phyloP scores from a whole-genome alignment of 2,329 filamentous ascomycete genomes.

The Talaromyces rugulosus region DNA sequence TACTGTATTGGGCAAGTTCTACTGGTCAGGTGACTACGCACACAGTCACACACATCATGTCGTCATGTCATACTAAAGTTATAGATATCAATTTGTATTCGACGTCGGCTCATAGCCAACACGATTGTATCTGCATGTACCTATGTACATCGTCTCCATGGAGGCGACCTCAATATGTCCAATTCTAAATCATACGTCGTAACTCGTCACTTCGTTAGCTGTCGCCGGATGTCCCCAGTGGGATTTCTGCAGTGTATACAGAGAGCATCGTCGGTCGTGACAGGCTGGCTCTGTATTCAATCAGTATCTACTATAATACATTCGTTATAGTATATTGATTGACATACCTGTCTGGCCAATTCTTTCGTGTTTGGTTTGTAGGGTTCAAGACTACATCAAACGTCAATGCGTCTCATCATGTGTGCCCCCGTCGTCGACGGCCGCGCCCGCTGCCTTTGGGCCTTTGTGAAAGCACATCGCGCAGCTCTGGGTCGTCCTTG shows the following conservation, averaged over 20 bases:
- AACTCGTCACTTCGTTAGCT: background rate
- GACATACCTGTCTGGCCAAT: background rate
- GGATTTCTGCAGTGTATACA: background rate
- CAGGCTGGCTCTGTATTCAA: background rate
- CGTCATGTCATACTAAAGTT: too few relatives aligned
- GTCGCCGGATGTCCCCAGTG: background rate
- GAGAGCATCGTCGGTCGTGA: background rate
- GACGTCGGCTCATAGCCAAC: background rate
- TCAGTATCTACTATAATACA: background rate
- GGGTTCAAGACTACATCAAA: background rate
- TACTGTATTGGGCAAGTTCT: background rate
- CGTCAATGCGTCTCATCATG: constrained; percentile 8
- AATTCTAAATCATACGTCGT: background rate
- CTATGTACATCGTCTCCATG: background rate
- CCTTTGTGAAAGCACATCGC: constrained; percentile 80
- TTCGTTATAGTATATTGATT: background rate
- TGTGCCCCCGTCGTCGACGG: constrained; percentile 59
- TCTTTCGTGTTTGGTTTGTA: background rate
- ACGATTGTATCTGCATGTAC: background rate
- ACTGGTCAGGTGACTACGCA: background rate
- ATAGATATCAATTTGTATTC: background rate
- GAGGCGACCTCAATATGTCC: background rate
- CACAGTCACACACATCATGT: too few relatives aligned
- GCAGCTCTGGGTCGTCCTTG: constrained; percentile 76
- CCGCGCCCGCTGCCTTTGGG: constrained; percentile 80